These are phyloP conservation scores for Bathelium albidoporum DNA, from an alignment of 495 filamentous ascomycete species.

Conservation along the genomic window DNA sequence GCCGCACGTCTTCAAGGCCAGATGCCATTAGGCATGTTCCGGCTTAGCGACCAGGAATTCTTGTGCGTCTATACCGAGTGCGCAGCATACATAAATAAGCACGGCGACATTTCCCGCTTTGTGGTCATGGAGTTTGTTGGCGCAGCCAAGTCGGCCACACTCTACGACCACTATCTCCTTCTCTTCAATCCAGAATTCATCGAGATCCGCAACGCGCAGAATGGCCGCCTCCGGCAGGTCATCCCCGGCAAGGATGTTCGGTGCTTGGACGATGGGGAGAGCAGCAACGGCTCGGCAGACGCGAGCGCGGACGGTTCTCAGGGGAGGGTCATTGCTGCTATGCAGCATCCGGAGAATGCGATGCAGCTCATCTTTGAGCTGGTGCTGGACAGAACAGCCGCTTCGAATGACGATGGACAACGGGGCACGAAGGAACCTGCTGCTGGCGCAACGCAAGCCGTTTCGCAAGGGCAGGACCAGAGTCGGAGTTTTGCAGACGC, in stretches of 20 bases:
- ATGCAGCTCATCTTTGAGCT: slow-evolving; percentile 84
- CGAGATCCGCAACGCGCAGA: slow-evolving; percentile 93
- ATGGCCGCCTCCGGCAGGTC: slow-evolving; percentile 85
- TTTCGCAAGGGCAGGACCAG: too few species aligned
- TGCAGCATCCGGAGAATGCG: slow-evolving; percentile 83
- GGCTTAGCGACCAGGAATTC: slow-evolving; percentile 85
- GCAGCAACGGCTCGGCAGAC: slow-evolving; percentile 25
- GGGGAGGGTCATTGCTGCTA: slow-evolving; percentile 88
- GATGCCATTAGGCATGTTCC: slow-evolving; percentile 89
- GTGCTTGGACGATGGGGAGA: slow-evolving; percentile 76
- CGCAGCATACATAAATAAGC: slow-evolving; percentile 95
- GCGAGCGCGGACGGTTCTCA: too few species aligned
- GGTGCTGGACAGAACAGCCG: too few species aligned
- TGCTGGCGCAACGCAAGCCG: too few species aligned
- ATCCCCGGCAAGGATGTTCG: slow-evolving; percentile 81
- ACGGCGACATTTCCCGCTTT: slow-evolving; percentile 85
- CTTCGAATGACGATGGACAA: too few species aligned
- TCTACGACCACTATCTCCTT: slow-evolving; percentile 45
- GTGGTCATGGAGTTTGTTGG: slow-evolving; percentile 98
- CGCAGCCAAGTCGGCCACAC: slow-evolving; percentile 70
- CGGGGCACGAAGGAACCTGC: too few species aligned
- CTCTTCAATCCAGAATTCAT: slow-evolving; percentile 79
- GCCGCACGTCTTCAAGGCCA: slow-evolving; percentile 68
- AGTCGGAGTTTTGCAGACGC: too few species aligned
- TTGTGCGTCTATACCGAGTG: slow-evolving; percentile 89